Percentiles rank a stretch among this genome's conserved stretches.
These are phyloP conservation scores for Geranomyces michiganensis DNA, from an alignment of 192 early-diverging fungal species.

Conservation along the genomic window DNA sequence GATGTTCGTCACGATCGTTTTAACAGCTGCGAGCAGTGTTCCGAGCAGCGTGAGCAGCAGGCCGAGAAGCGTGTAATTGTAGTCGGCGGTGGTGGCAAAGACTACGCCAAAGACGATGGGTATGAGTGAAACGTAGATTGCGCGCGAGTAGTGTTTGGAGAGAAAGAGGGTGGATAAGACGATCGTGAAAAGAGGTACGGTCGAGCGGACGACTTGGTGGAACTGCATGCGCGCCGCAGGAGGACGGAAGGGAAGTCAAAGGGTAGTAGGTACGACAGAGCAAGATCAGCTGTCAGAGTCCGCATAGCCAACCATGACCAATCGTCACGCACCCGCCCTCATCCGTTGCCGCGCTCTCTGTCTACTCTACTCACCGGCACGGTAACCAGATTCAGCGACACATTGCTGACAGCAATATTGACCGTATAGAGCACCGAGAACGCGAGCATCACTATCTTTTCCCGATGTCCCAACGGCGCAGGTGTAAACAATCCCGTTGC, in stretches of 20 bases:
- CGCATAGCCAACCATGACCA: too few species aligned
- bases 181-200: constrained; percentile 78
- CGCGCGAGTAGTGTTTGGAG: constrained; percentile 53
- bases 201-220: constrained; percentile 84
- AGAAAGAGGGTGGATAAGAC: constrained; percentile 63
- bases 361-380: constrained; percentile 29
- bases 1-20: constrained; percentile 83
- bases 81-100: constrained; percentile 83
- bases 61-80: constrained; percentile 71
- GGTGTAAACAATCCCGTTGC: constrained; percentile 35
- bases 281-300: too few species aligned
- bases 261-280: too few species aligned
- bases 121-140: constrained; percentile 65
- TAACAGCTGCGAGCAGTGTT: constrained; percentile 73
- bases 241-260: too few species aligned
- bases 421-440: constrained; percentile 88
- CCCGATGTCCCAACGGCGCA: constrained; percentile 54
- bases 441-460: constrained; percentile 52
- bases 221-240: constrained; percentile 45
- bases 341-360: too few species aligned
- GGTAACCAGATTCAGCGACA: constrained; percentile 74
- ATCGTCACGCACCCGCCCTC: too few species aligned
- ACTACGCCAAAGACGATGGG: constrained; percentile 76
- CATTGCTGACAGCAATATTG: constrained; percentile 83
- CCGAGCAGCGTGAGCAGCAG: constrained; percentile 80